Conservation (phyloP, 1,284 basidiomycete species). For the Omphalotus olearius region DNA sequence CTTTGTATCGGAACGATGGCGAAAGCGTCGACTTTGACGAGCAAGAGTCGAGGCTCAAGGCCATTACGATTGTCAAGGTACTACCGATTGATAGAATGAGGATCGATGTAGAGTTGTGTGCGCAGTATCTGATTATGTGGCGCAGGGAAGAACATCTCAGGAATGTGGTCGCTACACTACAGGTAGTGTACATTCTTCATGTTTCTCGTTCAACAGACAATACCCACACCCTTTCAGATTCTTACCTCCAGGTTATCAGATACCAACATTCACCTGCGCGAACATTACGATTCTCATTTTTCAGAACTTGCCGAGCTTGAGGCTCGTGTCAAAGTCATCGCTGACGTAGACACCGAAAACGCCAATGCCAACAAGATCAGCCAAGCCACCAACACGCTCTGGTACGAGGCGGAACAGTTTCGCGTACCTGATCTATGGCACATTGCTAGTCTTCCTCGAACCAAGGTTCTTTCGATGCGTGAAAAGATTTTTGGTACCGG, state of each 20-base stretch:
- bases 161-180: conserved; percentile 42
- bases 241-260: conserved; percentile 48
- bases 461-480: conserved; percentile 58
- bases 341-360: conserved; percentile 45
- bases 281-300: conserved; percentile 50
- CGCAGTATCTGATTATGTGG: conserved; percentile 63
- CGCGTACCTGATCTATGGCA: conserved; percentile 61
- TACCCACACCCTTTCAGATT: conserved; percentile 29
- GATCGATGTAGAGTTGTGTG: conserved; percentile 74
- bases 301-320: conserved; percentile 43
- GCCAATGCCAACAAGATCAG: conserved; percentile 46
- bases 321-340: conserved; percentile 39
- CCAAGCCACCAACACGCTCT: conserved; percentile 62
- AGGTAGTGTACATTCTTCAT: conserved; percentile 24
- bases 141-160: conserved; percentile 55
- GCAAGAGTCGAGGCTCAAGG: background rate
- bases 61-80: conserved; percentile 27
- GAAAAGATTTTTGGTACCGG: conserved; percentile 55
- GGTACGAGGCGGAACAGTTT: conserved; percentile 70
- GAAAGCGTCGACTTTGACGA: background rate
- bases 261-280: conserved; percentile 50
- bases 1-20: background rate
- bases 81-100: conserved; percentile 61
- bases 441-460: conserved; percentile 54
- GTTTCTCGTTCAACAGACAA: background rate